Conservation (phyloP, 2,329 filamentous ascomycete species). For the Cladophialophora yegresii region DNA sequence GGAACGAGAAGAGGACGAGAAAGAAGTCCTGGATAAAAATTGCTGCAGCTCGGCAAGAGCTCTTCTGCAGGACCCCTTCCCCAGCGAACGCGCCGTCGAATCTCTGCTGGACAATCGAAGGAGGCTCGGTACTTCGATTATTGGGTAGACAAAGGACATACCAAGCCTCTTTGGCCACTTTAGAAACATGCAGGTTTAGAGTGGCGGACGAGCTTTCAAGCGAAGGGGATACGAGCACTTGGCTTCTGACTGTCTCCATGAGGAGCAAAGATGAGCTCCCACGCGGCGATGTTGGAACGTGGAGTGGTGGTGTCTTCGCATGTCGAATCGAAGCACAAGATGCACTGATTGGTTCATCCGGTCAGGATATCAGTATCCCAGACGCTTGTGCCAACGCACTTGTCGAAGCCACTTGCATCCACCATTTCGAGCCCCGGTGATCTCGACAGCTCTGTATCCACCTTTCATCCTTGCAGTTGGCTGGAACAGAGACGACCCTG, state of each 20-base stretch:
- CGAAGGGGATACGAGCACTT: not conserved
- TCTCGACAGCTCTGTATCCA: not conserved
- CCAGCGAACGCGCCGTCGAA: not conserved
- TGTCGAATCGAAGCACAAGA: not conserved
- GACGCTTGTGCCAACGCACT: slow-evolving; percentile 10
- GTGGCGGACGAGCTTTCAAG: not conserved
- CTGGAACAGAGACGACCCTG: not conserved
- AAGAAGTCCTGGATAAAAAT: not conserved
- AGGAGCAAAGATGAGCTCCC: slow-evolving; percentile 1
- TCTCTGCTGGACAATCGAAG: not conserved
- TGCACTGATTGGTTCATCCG: slow-evolving; percentile 3
- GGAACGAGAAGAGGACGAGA: not conserved
- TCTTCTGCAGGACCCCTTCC: slow-evolving; percentile 8
- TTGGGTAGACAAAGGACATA: not conserved
- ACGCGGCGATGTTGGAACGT: not conserved
- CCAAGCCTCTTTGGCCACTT: not conserved
- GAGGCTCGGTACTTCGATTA: slow-evolving; percentile 9
- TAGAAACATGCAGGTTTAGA: not conserved
- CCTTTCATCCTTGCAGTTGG: not conserved
- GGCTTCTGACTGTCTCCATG: slow-evolving; percentile 1
- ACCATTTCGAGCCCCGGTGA: slow-evolving; percentile 1
- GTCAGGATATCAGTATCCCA: slow-evolving; percentile 6
- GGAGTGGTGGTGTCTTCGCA: slow-evolving; percentile 1
- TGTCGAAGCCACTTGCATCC: slow-evolving; percentile 3
- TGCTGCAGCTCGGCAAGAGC: not conserved